Conservation (phyloP, 2,329 filamentous ascomycete genomes). For the Plenodomus lindquistii region DNA sequence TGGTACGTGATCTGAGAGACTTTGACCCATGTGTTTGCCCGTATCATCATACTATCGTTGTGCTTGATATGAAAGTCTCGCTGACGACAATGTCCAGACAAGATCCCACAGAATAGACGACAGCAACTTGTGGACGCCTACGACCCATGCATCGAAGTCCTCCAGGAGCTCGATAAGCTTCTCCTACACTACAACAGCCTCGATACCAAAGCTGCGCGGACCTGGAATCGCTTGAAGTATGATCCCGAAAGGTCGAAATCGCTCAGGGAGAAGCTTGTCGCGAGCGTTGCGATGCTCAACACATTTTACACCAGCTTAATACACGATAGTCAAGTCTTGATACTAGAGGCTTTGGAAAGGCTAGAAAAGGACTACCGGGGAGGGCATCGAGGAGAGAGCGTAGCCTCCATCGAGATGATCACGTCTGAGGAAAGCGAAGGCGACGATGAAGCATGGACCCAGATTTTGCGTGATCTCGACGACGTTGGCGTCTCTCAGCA, state of each 20-base stretch:
- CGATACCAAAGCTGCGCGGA: conserved; percentile 32
- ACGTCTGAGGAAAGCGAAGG: conserved; percentile 18
- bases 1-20: not conserved
- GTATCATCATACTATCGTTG: not conserved
- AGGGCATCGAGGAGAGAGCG: conserved; percentile 35
- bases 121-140: conserved; percentile 26
- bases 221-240: conserved; percentile 38
- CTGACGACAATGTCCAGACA: not conserved
- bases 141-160: conserved; percentile 28
- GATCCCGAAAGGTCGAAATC: conserved; percentile 26
- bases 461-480: conserved; percentile 37
- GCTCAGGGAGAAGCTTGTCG: conserved; percentile 28
- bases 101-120: conserved; percentile 23
- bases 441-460: conserved; percentile 34
- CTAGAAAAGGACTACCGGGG: conserved; percentile 35
- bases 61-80: not conserved
- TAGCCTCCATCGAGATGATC: conserved; percentile 29
- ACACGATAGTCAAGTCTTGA: conserved; percentile 33
- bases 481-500: conserved; percentile 33
- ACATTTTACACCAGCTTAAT: conserved; percentile 33
- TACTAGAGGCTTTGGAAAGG: conserved; percentile 34
- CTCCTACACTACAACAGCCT: conserved; percentile 34
- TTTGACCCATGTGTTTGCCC: too few species aligned
- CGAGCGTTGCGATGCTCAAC: conserved; percentile 30
- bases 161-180: conserved; percentile 30